Evolutionary conservation across 805 yeast species (phyloP), one percentile per base, ranked within the genome.

Genomic region (Suhomyces emberorum): DNA sequence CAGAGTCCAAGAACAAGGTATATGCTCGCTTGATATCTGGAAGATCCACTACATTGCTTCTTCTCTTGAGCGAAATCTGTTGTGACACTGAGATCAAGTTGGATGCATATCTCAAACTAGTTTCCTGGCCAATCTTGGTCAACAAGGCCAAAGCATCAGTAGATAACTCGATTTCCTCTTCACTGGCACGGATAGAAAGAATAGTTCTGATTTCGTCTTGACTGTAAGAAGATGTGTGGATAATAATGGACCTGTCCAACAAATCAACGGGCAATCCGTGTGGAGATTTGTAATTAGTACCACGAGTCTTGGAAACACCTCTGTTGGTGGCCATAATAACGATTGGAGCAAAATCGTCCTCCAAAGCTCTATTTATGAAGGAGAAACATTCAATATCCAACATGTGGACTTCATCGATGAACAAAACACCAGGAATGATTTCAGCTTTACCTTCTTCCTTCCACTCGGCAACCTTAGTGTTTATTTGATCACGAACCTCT

Each of bases 361-460:
- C 99, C 42, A 93, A 72, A 8, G 99, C 99, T 49, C 97, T 79
- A 68, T 93, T 93, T 51, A 93, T 77, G 63, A 86, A 93, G 12
- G 98, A 85, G 58, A 93, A 93, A 54, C 96, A 82, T 64, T 93
- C 99, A 52, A 93, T 83, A 62, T 93, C 99, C 46, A 93, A 78
- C 98, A 93, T 93, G 65, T 93, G 96, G 34, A 89, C 97, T 68
- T 93, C 99, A 63, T 93, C 99, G 50, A 93, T 88, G 62, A 93
- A 93, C 50, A 93, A 70, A 12, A 93, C 99, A 52, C 99, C 99
- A 10, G 98, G 98, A 28, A 88, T 88, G 47, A 93, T 88, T 59
- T 91, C 95, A 8, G 98, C 98, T 63, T 93, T 93, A 42, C 98
- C 98, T 71, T 93, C 98, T 66, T 93, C 98, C 54, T 85, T 88